Base-by-base conservation (phyloP, 140 eudicot genomes). In the Flaveria floridana region DNA sequence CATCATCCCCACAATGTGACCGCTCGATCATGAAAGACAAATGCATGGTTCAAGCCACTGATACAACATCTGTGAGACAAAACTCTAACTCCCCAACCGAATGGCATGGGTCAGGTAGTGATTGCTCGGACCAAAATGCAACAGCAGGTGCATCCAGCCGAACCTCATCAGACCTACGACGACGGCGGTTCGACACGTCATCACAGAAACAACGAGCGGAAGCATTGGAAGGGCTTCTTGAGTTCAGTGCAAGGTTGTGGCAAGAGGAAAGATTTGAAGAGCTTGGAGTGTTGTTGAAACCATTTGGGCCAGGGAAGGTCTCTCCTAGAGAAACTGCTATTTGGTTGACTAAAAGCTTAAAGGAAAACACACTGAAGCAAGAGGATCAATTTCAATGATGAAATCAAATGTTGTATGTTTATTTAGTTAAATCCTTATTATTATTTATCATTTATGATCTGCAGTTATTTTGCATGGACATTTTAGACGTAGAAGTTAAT, bases 311-410 rank as follows among this genome's bases (percentile, higher is more conserved):
- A 1, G 96, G 87, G 8, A 93, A 93, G 73, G 98, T 88, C 59
- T 93, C 98, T 59, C 93, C 98, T 0, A 88, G 98, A 72, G 98
- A 93, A 82, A 93, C 98, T 52, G 98, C 98, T 20, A 93, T 93
- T 62, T 93, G 98, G 98, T 76, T 93, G 88, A 78, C 98, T n/a
- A 93, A 89, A 83, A 89, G 98, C 82, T 79, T 93, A 68, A 93
- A 93, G 82, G 98, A 87, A 58, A 93, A 88, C 62, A 71, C 89
- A 7, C n/a, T 68, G 72, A 84, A 86, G 82, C 91, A 79, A 61
- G 97, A 90, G 74, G 96, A 86, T 58, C 84, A 84, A 46, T 80
- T 73, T 34, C 77, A 79, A 47, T 75, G 74, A 78, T 77, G 46
- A 57, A 37, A 28, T 75, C 9, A 48, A 46, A 19, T 56, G 52